These are phyloP conservation scores for Coriolopsis trogii DNA, from an alignment of 1,284 basidiomycete species.

Conservation along the genomic window DNA sequence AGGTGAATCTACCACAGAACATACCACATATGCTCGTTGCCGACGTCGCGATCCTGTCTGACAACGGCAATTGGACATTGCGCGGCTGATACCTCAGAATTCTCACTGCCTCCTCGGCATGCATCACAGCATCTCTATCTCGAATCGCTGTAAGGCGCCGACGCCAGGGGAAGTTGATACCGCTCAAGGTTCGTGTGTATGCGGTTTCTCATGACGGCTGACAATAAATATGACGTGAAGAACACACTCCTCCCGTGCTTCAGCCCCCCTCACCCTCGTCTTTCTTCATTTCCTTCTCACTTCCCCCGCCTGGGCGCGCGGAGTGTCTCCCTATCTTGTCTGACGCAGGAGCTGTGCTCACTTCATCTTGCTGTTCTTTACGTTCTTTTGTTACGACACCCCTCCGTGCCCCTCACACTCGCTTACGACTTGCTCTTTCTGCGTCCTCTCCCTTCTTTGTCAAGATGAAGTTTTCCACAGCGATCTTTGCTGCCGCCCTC, in stretches of 20 bases:
- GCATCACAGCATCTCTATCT: background rate
- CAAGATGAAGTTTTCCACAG: conserved; percentile 23
- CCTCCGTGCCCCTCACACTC: conserved; percentile 1
- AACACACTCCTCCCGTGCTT: background rate
- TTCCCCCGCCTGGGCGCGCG: conserved; percentile 21
- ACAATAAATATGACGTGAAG: background rate
- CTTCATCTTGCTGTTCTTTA: conserved; percentile 15
- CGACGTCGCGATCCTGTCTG: background rate
- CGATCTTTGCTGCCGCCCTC: conserved; percentile 15
- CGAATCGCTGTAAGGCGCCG: background rate
- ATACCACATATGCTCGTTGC: no score
- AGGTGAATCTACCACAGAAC: background rate
- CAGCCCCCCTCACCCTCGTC: conserved; percentile 3
- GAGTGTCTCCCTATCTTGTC: conserved; percentile 1
- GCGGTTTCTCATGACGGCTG: no score
- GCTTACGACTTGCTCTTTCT: conserved; percentile 3
- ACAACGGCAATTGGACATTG: background rate
- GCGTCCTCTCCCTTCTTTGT: background rate
- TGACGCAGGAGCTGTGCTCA: conserved; percentile 23
- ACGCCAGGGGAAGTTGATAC: conserved; percentile 16
- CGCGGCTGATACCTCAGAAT: background rate
- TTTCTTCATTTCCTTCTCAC: conserved; percentile 3
- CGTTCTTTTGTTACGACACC: conserved; percentile 6
- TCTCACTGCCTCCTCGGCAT: conserved; percentile 10
- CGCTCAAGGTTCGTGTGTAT: conserved; percentile 1